Conservation (phyloP, 1,284 basidiomycete species). For the Uromyces viciae-fabae region DNA sequence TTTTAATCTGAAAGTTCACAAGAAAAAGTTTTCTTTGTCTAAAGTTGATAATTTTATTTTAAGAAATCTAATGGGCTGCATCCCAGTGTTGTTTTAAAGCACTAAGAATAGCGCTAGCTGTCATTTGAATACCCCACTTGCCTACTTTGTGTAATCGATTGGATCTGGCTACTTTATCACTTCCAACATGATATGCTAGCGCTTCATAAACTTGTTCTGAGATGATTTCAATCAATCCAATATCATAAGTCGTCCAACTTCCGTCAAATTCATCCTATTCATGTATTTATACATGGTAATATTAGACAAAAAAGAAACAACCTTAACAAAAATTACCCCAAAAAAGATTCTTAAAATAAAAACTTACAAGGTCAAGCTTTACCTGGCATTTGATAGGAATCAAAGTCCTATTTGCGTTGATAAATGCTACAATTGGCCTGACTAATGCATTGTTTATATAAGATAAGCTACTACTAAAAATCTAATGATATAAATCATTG, state of each 20-base stretch:
- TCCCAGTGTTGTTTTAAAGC: slow-evolving; percentile 58
- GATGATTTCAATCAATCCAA: slow-evolving; percentile 74
- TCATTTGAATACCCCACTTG: slow-evolving; percentile 73
- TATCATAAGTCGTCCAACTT: slow-evolving; percentile 65
- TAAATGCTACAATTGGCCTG: slow-evolving; percentile 94
- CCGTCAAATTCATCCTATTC: slow-evolving; percentile 73
- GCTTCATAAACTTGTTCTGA: slow-evolving; percentile 78
- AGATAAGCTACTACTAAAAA: slow-evolving; percentile 79
- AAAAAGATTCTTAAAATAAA: too few species aligned
- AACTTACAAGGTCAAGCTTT: slow-evolving; percentile 64
- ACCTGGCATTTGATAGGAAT: slow-evolving; percentile 85
- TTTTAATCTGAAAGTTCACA: too few species aligned
- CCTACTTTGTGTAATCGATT: slow-evolving; percentile 81
- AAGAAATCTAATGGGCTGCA: slow-evolving; percentile 25
- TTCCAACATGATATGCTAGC: slow-evolving; percentile 80
- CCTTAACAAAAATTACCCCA: not conserved
- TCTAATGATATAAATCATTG: slow-evolving; percentile 59
- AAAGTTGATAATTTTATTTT: too few species aligned
- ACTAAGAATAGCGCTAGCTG: slow-evolving; percentile 64
- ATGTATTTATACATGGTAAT: too few species aligned
- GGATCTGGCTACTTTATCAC: slow-evolving; percentile 66
- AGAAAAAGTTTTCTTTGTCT: too few species aligned
- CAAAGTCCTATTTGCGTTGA: slow-evolving; percentile 91
- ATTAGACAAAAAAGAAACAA: not conserved
- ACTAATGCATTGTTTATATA: slow-evolving; percentile 93